A percentile compares a stretch with the other conserved stretches of the same genome.
Evolutionary conservation across 2,329 filamentous ascomycete genomes (phyloP).

Genomic region (Cordyceps pruinosa): DNA sequence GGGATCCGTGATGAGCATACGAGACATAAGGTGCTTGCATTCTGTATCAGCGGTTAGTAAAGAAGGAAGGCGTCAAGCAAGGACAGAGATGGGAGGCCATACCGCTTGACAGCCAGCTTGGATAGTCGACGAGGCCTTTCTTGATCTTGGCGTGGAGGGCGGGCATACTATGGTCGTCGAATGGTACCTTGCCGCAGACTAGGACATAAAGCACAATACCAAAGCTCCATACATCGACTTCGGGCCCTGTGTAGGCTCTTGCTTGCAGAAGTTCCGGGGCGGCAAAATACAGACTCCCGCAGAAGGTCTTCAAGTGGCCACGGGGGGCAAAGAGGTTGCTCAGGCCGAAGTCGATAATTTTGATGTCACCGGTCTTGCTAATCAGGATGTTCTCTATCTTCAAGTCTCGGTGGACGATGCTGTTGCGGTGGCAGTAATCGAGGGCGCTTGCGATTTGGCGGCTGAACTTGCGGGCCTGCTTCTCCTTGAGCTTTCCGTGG

Average conservation of each 20-base stretch:
- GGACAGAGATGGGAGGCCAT: slow-evolving; percentile 26
- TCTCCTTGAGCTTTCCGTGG: slow-evolving; percentile 94
- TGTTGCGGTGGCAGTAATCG: slow-evolving; percentile 96
- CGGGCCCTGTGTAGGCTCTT: slow-evolving; percentile 87
- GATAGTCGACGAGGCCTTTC: slow-evolving; percentile 92
- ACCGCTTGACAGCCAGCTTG: slow-evolving; percentile 86
- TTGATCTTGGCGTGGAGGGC: slow-evolving; percentile 98
- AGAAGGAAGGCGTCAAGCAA: neutral
- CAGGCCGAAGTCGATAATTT: slow-evolving; percentile 97
- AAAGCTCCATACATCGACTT: slow-evolving; percentile 98
- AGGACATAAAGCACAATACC: slow-evolving; percentile 96
- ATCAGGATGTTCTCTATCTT: slow-evolving; percentile 99
- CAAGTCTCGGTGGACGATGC: slow-evolving; percentile 92
- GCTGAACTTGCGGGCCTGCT: slow-evolving; percentile 95
- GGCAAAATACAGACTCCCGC: slow-evolving; percentile 94
- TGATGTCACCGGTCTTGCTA: slow-evolving; percentile 97
- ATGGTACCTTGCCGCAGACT: slow-evolving; percentile 95
- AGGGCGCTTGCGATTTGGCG: slow-evolving; percentile 94
- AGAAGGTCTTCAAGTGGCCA: slow-evolving; percentile 88
- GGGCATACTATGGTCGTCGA: slow-evolving; percentile 98
- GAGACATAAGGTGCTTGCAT: slow-evolving; percentile 84
- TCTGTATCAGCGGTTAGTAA: slow-evolving; percentile 45
- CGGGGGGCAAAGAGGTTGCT: slow-evolving; percentile 92
- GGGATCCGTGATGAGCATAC: slow-evolving; percentile 94
- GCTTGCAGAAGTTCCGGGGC: slow-evolving; percentile 92